phyloP scores from a whole-genome alignment of 1,139 yeast genomes.

The Debaryomyces sp. region DNA sequence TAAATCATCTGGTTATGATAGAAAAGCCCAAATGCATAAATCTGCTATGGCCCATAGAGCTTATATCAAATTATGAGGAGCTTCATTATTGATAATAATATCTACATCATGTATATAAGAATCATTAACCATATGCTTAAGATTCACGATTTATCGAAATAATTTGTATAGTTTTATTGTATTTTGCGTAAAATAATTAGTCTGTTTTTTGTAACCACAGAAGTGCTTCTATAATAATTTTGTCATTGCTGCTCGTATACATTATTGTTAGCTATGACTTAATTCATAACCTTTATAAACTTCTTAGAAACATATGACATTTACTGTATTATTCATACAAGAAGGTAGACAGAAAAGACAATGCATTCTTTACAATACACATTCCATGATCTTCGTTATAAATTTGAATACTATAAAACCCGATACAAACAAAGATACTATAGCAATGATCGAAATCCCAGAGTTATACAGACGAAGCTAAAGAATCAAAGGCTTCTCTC shows the following conservation, averaged over 20 bases:
- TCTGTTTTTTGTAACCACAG: not conserved
- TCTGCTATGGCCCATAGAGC: conserved; percentile 84
- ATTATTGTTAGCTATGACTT: not conserved
- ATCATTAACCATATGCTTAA: conserved; percentile 5
- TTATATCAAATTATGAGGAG: conserved; percentile 49
- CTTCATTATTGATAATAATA: not conserved
- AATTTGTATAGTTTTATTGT: not conserved
- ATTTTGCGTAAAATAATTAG: conserved; percentile 1
- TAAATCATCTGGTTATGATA: conserved; percentile 81
- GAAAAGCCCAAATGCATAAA: conserved; percentile 81
- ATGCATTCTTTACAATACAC: conserved; percentile 11
- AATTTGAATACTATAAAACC: conserved; percentile 33
- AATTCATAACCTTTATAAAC: not conserved
- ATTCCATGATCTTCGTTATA: conserved; percentile 27
- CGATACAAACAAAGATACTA: conserved; percentile 47
- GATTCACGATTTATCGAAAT: not conserved
- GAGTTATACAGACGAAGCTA: conserved; percentile 42
- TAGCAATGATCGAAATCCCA: conserved; percentile 37
- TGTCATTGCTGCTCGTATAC: not conserved
- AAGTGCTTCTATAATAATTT: not conserved
- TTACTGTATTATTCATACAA: not conserved
- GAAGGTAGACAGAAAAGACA: not conserved
- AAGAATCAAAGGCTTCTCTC: conserved; percentile 42
- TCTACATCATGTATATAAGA: conserved; percentile 4
- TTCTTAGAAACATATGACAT: not conserved